Base-by-base conservation (phyloP, 2,329 filamentous ascomycete species). In the Ascochyta rabiei region DNA sequence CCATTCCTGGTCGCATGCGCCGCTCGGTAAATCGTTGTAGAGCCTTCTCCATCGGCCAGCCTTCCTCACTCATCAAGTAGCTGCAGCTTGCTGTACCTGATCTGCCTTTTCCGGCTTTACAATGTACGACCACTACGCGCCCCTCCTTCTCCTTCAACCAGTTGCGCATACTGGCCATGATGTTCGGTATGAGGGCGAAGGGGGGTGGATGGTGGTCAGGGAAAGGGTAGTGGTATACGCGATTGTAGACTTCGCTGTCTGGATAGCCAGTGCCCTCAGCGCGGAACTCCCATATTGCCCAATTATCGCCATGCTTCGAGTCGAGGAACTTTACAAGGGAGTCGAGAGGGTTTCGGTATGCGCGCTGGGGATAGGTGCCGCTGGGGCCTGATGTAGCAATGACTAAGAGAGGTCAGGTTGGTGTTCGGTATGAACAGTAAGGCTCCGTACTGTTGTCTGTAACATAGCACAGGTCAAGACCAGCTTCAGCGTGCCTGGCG, bases 251-350 rank as follows among this genome's bases (percentile, higher is more conserved):
- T 53, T 93, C 90, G 16, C 87, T 84, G 70, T 99, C 95, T 0
- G 92, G 92, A 69, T 99, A 99, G 1, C 95, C 95, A 0, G 95
- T 97, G 5, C 95, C 95, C 74, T 99, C 95, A 31, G 92, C 95
- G 40, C 95, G 88, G 67, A 99, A 99, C 77, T 99, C 95, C 91
- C 93, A 99, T 68, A 99, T 96, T 3, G 89, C 87, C 95, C 95
- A 99, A 60, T 95, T 80, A 23, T 86, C 78, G 57, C 69, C 68
- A 76, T 99, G 95, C 68, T 92, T 91, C 39, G 83, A 80, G 76
- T 98, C 91, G 59, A 99, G 87, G 73, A 93, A 99, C 61, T 85
- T 84, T 56, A 98, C 91, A 19, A 99, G 85, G 34, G 88, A 85
- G 70, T 96, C 89, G 44, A 96, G 87, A 0, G 93, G 93, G 71